Evolutionary conservation across 305 asterid genomes (phyloP).

Genomic region (Salvia sclarea): DNA sequence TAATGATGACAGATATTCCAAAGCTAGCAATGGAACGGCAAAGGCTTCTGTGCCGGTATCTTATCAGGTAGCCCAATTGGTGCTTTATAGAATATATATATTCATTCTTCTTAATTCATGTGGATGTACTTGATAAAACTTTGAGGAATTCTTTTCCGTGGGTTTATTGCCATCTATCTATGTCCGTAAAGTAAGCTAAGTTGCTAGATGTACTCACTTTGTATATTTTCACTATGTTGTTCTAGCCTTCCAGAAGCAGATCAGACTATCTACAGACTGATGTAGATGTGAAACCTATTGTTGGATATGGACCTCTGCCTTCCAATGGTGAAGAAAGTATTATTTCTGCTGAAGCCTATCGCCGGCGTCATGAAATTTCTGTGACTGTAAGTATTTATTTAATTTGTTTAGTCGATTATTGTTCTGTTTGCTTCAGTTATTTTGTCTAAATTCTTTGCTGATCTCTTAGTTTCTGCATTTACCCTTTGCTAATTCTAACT

Average conservation of each 20-base stretch:
- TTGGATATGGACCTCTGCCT: conserved; percentile 42
- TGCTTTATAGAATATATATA: conserved; percentile 6
- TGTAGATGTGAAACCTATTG: conserved; percentile 41
- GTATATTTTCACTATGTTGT: conserved; percentile 5
- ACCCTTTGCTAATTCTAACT: conserved; percentile 26
- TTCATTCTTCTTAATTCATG: not conserved
- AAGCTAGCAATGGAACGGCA: conserved; percentile 48
- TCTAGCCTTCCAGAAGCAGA: conserved; percentile 47
- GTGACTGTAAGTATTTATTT: conserved; percentile 64
- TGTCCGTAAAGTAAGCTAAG: not conserved
- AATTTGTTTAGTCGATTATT: not conserved
- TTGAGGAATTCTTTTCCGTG: not conserved
- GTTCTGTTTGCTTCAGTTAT: not conserved
- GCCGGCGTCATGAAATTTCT: conserved; percentile 79
- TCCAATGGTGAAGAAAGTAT: conserved; percentile 51
- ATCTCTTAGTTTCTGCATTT: not conserved
- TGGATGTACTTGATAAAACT: not conserved
- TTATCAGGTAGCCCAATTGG: conserved; percentile 47
- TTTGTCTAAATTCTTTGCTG: not conserved
- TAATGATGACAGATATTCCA: conserved; percentile 46
- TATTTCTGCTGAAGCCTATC: conserved; percentile 69
- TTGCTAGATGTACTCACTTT: not conserved
- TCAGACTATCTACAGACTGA: conserved; percentile 46
- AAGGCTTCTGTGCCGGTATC: conserved; percentile 48
- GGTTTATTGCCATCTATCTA: not conserved